Percentiles rank a stretch among this genome's conserved stretches.
These are phyloP conservation scores for Tulasnella sp. DNA, from an alignment of 768 basidiomycete species.

Conservation along the genomic window DNA sequence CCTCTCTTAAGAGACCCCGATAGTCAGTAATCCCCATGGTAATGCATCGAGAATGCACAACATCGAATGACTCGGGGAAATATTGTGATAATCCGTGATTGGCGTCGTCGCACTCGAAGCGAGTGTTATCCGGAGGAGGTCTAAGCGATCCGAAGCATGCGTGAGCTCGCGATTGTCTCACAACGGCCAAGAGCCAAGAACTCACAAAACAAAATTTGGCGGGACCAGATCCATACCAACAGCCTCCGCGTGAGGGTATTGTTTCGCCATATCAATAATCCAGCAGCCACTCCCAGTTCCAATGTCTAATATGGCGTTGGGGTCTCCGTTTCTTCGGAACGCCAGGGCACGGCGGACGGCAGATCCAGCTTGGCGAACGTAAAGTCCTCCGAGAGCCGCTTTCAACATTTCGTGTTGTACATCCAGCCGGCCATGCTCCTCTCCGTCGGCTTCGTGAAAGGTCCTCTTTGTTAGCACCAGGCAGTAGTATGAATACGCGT, in stretches of 20 bases:
- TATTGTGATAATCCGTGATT: conserved; percentile 7
- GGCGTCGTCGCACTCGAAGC: conserved; percentile 21
- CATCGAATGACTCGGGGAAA: conserved; percentile 12
- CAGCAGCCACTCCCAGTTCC: conserved; percentile 20
- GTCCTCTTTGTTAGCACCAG: no score
- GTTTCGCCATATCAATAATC: conserved; percentile 14
- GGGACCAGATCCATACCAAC: conserved; percentile 19
- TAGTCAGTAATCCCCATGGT: conserved; percentile 19
- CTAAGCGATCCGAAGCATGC: background rate
- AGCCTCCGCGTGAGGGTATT: conserved; percentile 8
- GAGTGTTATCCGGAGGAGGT: conserved; percentile 2
- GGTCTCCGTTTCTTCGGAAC: background rate
- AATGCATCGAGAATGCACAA: conserved; percentile 13
- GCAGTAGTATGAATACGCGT: no score
- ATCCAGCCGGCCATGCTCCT: conserved; percentile 20
- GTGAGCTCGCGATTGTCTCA: background rate
- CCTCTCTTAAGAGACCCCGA: background rate
- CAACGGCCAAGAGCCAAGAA: background rate
- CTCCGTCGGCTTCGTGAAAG: conserved; percentile 1
- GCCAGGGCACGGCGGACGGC: conserved; percentile 17
- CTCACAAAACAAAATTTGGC: conserved; percentile 6
- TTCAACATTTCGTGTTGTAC: conserved; percentile 2
- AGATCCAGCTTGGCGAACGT: background rate
- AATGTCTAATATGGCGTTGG: conserved; percentile 28
- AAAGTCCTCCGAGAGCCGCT: conserved; percentile 1